phyloP scores from a whole-genome alignment of 1,284 basidiomycete genomes.

The Chalciporus sp. region DNA sequence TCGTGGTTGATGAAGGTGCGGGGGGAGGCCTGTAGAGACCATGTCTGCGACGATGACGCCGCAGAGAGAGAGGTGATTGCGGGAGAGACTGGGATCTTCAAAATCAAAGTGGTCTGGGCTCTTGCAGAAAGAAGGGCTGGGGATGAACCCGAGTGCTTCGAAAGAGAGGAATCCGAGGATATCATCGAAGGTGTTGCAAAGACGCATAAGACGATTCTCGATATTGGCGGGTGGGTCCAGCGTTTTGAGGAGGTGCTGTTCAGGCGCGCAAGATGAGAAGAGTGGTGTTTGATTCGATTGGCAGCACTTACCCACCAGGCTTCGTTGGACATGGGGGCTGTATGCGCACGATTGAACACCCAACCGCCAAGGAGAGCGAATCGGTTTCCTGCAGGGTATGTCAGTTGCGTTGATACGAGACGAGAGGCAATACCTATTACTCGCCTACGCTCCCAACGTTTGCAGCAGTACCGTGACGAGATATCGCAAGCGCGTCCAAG shows the following conservation, averaged over 20 bases:
- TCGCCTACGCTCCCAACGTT: slow-evolving; percentile 16
- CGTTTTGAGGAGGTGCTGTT: background rate
- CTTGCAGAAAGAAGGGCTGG: slow-evolving; percentile 21
- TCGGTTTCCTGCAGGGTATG: slow-evolving; percentile 11
- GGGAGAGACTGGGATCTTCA: slow-evolving; percentile 5
- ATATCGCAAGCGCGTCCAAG: slow-evolving; percentile 31
- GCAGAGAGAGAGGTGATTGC: slow-evolving; percentile 31
- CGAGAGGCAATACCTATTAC: background rate
- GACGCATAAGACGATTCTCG: slow-evolving; percentile 35
- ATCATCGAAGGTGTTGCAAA: slow-evolving; percentile 37
- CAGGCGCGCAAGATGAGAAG: background rate
- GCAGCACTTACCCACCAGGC: slow-evolving; percentile 33
- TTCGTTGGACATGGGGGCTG: slow-evolving; percentile 27
- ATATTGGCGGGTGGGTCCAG: slow-evolving; percentile 18
- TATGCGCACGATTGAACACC: slow-evolving; percentile 30
- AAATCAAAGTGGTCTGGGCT: background rate
- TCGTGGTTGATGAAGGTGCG: slow-evolving; percentile 6
- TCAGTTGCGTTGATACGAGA: no score
- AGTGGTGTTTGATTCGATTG: background rate
- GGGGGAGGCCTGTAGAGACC: background rate
- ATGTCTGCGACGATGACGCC: slow-evolving; percentile 33
- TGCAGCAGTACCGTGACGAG: slow-evolving; percentile 7
- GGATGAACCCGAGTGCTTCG: slow-evolving; percentile 23
- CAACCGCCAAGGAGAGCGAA: slow-evolving; percentile 33
- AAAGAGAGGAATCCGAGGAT: slow-evolving; percentile 33